Conservation (phyloP, 257 asterid genomes). For the Coffea canephora region DNA sequence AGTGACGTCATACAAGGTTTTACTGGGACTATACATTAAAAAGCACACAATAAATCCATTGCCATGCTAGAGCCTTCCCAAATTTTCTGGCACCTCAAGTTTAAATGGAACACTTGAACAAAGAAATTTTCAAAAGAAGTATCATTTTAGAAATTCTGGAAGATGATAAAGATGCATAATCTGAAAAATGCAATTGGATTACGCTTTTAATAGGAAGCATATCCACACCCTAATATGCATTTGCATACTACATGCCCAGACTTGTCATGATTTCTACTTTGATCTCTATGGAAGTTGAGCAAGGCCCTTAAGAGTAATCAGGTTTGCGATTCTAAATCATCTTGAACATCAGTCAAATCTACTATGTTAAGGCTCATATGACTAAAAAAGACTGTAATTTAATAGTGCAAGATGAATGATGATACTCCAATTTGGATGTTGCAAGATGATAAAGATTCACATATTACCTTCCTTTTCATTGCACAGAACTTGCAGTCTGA, state of each 20-base stretch:
- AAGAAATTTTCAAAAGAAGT: too few species aligned
- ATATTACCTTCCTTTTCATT: conserved; percentile 59
- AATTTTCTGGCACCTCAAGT: background rate
- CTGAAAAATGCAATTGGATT: background rate
- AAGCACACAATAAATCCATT: background rate
- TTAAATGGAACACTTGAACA: background rate
- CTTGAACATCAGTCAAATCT: background rate
- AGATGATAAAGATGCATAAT: background rate
- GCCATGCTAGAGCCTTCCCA: background rate
- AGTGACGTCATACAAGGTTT: background rate
- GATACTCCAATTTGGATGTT: background rate
- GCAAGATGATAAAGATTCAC: conserved; percentile 10
- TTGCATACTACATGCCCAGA: background rate
- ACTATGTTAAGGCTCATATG: background rate
- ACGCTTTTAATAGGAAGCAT: background rate
- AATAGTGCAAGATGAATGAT: background rate
- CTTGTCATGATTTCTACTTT: background rate
- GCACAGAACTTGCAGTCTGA: conserved; percentile 80
- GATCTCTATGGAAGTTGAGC: background rate
- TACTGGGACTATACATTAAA: background rate
- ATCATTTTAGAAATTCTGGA: background rate
- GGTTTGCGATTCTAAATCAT: background rate
- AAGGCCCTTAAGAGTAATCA: background rate
- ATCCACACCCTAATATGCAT: background rate
- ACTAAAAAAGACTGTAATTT: too few species aligned